Base-by-base conservation (phyloP, 2,329 filamentous ascomycete species). In the Verticillium klebahnii region DNA sequence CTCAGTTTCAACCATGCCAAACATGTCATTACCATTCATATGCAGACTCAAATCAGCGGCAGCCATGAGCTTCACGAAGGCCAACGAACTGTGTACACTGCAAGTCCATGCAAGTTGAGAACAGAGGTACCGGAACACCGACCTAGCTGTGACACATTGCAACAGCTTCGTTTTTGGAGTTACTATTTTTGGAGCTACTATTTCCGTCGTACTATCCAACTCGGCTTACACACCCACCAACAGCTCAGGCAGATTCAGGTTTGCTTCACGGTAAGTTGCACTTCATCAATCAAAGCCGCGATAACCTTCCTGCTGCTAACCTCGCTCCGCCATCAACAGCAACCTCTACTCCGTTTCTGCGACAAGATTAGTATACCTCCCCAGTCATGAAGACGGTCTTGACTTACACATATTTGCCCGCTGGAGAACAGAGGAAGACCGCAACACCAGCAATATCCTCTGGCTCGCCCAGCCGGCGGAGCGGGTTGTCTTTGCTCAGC, bases 361-460 rank as follows among this genome's bases (percentile, higher is more conserved):
- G 50, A 56, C 3, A 17, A 56, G 11, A 23, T 23, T 14, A n/a
- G 15, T 1, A 57, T 17, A 14, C 17, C n/a, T 40, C 23, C n/a
- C 36, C 14, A 31, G n/a, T 52, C 12, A 32, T 14, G 6, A 59
- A 3, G 5, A 15, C 31, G n/a, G 29, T 17, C 2, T 17, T 56
- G 9, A 69, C 72, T 68, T 65, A 76, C 74, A 85, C 75, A 70
- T 87, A 85, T 39, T 77, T 77, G 0, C 77, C 78, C 0, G 80
- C 84, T 45, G 80, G 75, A n/a, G 77, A 80, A 61, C 79, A 80
- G 63, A 89, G 70, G 69, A 80, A 89, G 8, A 88, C 80, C 25
- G 86, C 83, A 11, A 84, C 78, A 2, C 80, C 85, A 2, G 84
- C 85, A 64, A 88, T 82, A 71, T 88, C 86, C 67, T 88, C 85